phyloP scores from a whole-genome alignment of 345 rosid genomes.

The Carallia brachiata region DNA sequence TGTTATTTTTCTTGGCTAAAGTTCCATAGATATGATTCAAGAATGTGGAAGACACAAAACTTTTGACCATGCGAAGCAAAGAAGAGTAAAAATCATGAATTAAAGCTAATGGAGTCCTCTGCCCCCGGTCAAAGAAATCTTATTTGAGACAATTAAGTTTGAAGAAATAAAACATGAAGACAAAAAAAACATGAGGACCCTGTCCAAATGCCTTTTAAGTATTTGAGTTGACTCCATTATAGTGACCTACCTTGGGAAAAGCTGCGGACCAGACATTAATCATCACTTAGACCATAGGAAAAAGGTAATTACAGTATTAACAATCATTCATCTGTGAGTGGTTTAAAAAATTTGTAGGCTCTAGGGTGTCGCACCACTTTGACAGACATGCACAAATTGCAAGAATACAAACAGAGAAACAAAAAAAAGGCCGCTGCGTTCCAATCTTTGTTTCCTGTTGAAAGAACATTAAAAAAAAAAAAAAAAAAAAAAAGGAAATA shows the following conservation, averaged over 20 bases:
- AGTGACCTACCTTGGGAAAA: not conserved
- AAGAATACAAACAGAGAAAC: no score
- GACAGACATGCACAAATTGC: no score
- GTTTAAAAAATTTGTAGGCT: not conserved
- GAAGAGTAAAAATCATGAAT: not conserved
- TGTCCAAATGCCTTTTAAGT: slow-evolving; percentile 3
- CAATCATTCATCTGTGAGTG: not conserved
- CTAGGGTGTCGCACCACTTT: no score
- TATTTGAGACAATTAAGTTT: not conserved
- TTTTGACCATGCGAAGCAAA: slow-evolving; percentile 6
- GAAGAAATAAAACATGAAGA: slow-evolving; percentile 4
- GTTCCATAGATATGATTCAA: slow-evolving; percentile 4
- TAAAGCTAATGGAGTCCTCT: not conserved
- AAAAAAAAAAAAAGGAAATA: no score
- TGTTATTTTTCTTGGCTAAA: not conserved
- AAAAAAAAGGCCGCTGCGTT: no score
- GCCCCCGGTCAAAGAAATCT: not conserved
- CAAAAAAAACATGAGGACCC: not conserved
- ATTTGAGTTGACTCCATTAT: not conserved
- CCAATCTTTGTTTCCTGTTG: no score
- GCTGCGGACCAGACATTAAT: not conserved
- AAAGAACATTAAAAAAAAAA: no score
- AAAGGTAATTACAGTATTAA: slow-evolving; percentile 1
- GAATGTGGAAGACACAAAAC: slow-evolving; percentile 6
- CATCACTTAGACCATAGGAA: slow-evolving; percentile 6